Percentiles rank a stretch among this genome's conserved stretches.
These are phyloP conservation scores for Lactifluus pinguis DNA, from an alignment of 768 basidiomycete genomes.

Conservation along the genomic window DNA sequence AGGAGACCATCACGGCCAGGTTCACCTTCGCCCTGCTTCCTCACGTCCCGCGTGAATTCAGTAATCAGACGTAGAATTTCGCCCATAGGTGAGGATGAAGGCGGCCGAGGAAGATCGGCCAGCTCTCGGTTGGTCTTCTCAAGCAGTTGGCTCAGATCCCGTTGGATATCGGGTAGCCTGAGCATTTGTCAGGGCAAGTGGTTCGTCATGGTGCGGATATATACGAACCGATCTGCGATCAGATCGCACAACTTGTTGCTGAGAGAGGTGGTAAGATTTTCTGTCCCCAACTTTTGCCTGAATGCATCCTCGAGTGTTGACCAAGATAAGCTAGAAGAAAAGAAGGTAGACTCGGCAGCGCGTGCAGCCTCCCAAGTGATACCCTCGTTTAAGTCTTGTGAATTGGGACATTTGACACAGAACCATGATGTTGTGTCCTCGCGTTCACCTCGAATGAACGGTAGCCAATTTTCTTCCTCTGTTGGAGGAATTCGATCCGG, in stretches of 20 bases:
- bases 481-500: constrained; percentile 26
- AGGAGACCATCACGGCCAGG: neutral
- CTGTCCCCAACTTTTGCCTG: constrained; percentile 46
- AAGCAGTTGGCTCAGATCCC: constrained; percentile 44
- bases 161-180: constrained; percentile 56
- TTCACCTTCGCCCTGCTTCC: neutral
- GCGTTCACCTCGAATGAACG: constrained; percentile 45
- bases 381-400: constrained; percentile 39
- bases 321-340: constrained; percentile 45
- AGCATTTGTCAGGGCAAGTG: neutral
- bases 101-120: constrained; percentile 36
- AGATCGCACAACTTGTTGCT: constrained; percentile 54
- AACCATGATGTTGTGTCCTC: constrained; percentile 48
- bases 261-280: constrained; percentile 45
- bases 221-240: constrained; percentile 47
- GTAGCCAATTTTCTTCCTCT: constrained; percentile 48
- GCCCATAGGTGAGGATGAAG: constrained; percentile 46
- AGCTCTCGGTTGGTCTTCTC: constrained; percentile 30
- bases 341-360: constrained; percentile 46
- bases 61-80: constrained; percentile 45
- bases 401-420: constrained; percentile 37
- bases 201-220: too few relatives aligned
- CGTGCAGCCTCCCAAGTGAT: constrained; percentile 58
- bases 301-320: constrained; percentile 41
- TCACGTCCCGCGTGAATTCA: constrained; percentile 32